Conservation (phyloP, 768 basidiomycete genomes). For the Mycena latifolia region DNA sequence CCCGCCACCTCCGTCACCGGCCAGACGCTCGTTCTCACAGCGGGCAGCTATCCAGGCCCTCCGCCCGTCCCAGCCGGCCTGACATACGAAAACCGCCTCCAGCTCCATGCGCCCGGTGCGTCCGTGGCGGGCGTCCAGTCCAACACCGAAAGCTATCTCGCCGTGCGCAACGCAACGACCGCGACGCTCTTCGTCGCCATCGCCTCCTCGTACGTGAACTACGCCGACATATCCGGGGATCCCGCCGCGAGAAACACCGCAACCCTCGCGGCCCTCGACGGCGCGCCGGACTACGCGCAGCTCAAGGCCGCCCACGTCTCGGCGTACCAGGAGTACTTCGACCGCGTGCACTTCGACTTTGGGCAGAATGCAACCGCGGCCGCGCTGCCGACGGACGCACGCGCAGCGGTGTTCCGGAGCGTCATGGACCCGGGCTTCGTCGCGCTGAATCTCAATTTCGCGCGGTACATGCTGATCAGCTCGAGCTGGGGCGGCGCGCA, state of each 20-base stretch:
- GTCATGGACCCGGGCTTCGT: conserved; percentile 22
- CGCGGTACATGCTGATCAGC: conserved; percentile 25
- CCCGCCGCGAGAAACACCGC: conserved; percentile 4
- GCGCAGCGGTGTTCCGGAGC: conserved; percentile 7
- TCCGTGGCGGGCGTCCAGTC: not conserved
- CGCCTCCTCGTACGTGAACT: conserved; percentile 22
- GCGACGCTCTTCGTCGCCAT: conserved; percentile 26
- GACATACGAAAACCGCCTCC: conserved; percentile 15
- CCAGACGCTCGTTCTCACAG: conserved; percentile 7
- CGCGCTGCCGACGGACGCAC: conserved; percentile 21
- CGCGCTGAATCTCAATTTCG: conserved; percentile 25
- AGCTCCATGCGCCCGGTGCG: not conserved
- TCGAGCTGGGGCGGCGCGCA: conserved; percentile 27
- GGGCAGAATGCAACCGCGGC: conserved; percentile 23
- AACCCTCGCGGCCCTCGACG: conserved; percentile 7
- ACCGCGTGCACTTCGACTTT: conserved; percentile 18
- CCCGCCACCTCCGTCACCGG: conserved; percentile 4
- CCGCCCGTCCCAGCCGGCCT: conserved; percentile 19
- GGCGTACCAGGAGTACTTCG: conserved; percentile 12
- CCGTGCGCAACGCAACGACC: conserved; percentile 11
- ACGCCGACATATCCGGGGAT: conserved; percentile 18
- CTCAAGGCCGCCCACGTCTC: conserved; percentile 15
- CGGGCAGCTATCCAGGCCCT: conserved; percentile 4
- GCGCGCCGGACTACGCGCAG: not conserved
- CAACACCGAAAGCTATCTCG: not conserved